A percentile compares a stretch with the other conserved stretches of the same genome.
phyloP scores from a whole-genome alignment of 1,284 basidiomycete genomes.

The Fomitopsis pinicola region DNA sequence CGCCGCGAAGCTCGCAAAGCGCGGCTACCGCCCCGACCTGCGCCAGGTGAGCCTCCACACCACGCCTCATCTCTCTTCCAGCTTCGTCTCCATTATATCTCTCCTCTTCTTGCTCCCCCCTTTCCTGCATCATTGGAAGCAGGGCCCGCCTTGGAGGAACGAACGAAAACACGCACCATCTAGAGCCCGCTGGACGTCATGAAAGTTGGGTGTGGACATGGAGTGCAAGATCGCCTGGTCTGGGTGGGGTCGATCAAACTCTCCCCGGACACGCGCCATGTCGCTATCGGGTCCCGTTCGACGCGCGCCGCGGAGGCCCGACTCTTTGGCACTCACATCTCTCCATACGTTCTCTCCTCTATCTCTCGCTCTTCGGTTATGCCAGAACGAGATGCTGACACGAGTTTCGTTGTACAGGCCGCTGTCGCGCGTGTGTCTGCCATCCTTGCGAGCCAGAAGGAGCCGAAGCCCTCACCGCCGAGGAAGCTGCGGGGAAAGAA shows the following conservation, averaged over 20 bases:
- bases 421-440: constrained; percentile 81
- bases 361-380: background rate
- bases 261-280: constrained; percentile 52
- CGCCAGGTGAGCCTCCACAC: constrained; percentile 58
- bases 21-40: constrained; percentile 82
- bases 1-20: constrained; percentile 61
- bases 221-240: constrained; percentile 63
- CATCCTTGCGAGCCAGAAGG: constrained; percentile 65
- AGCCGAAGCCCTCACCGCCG: constrained; percentile 66
- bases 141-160: too few relatives aligned
- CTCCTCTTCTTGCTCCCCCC: constrained; percentile 13
- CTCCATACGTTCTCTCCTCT: constrained; percentile 5
- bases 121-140: background rate
- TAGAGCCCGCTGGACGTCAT: constrained; percentile 57
- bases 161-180: constrained; percentile 37
- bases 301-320: constrained; percentile 54
- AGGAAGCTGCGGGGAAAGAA: constrained; percentile 77
- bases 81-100: background rate
- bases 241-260: constrained; percentile 57
- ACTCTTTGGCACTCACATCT: constrained; percentile 69
- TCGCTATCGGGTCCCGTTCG: constrained; percentile 73
- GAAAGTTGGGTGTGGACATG: constrained; percentile 86
- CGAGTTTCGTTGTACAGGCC: constrained; percentile 43
- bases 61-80: too few relatives aligned
- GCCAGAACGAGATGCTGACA: background rate